Evolutionary conservation across 1,284 basidiomycete genomes (phyloP).

Genomic region (Ceratobasidium theobromae): DNA sequence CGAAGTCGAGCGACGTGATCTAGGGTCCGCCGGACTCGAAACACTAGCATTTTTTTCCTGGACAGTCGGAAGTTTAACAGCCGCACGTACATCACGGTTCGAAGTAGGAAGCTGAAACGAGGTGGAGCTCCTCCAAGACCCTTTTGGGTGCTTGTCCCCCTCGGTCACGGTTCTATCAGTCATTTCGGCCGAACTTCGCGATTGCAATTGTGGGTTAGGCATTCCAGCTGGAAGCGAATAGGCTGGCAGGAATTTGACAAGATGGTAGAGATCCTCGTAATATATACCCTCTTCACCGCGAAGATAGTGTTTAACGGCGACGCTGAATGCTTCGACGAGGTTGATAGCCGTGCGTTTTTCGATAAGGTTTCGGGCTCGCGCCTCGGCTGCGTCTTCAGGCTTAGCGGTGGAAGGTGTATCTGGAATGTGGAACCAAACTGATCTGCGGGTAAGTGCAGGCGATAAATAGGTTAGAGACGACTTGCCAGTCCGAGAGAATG

Average conservation of each 20-base stretch:
- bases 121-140: slow-evolving; percentile 15
- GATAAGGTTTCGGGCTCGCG: slow-evolving; percentile 55
- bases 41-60: slow-evolving; percentile 1
- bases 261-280: slow-evolving; percentile 54
- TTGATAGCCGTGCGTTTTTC: slow-evolving; percentile 69
- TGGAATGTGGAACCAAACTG: slow-evolving; percentile 65
- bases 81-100: background rate
- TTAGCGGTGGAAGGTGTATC: slow-evolving; percentile 37
- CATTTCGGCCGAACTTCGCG: slow-evolving; percentile 11
- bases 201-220: slow-evolving; percentile 16
- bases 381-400: slow-evolving; percentile 39
- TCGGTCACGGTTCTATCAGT: background rate
- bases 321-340: slow-evolving; percentile 54
- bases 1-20: slow-evolving; percentile 4
- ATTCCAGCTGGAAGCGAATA: slow-evolving; percentile 59
- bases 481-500: slow-evolving; percentile 47
- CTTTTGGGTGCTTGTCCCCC: background rate
- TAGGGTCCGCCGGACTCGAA: slow-evolving; percentile 5
- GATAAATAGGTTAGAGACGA: background rate
- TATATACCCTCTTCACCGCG: slow-evolving; percentile 66
- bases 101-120: slow-evolving; percentile 13
- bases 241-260: slow-evolving; percentile 55
- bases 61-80: background rate
- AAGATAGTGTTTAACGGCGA: slow-evolving; percentile 58
- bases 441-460: slow-evolving; percentile 39